Evolutionary conservation across 163 green algal genomes (phyloP).

Genomic region (Chlamydomonas reinhardtii): DNA sequence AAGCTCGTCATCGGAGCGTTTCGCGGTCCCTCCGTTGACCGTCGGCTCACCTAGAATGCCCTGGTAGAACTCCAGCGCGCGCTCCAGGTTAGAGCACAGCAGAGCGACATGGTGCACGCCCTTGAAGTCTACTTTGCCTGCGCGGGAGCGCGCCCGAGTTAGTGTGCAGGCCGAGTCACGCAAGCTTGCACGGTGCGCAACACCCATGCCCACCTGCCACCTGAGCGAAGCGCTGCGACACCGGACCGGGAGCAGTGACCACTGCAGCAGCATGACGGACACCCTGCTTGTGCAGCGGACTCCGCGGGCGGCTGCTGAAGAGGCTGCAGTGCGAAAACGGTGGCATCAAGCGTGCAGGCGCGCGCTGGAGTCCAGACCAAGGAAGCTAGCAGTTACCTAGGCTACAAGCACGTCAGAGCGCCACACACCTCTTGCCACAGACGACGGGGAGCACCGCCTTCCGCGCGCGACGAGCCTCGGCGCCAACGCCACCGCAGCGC

Average conservation of each 20-base stretch:
- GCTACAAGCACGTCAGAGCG: not conserved
- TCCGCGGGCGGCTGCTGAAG: not conserved
- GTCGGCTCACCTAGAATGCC: constrained; percentile 77
- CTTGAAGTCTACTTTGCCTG: constrained; percentile 71
- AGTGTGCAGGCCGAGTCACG: not conserved
- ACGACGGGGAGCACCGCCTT: constrained; percentile 2
- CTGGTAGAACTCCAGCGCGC: constrained; percentile 91
- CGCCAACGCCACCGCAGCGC: not conserved
- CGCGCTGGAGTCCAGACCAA: too few species aligned
- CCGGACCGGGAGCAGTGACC: too few species aligned
- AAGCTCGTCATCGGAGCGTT: too few species aligned
- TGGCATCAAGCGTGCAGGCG: too few species aligned
- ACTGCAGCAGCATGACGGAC: not conserved
- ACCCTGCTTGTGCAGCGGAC: constrained; percentile 23
- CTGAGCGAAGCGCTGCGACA: constrained; percentile 4
- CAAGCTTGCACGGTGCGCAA: not conserved
- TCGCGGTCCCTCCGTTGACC: not conserved
- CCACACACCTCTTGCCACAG: constrained; percentile 26
- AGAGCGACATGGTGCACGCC: constrained; percentile 96
- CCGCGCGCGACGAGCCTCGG: not conserved
- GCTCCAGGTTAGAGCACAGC: constrained; percentile 86
- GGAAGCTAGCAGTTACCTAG: too few species aligned
- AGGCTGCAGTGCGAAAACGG: not conserved
- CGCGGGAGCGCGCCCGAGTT: not conserved
- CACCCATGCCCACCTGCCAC: constrained; percentile 12